These are phyloP conservation scores for Calonectria hongkongensis DNA, from an alignment of 2,329 filamentous ascomycete species.

Conservation along the genomic window DNA sequence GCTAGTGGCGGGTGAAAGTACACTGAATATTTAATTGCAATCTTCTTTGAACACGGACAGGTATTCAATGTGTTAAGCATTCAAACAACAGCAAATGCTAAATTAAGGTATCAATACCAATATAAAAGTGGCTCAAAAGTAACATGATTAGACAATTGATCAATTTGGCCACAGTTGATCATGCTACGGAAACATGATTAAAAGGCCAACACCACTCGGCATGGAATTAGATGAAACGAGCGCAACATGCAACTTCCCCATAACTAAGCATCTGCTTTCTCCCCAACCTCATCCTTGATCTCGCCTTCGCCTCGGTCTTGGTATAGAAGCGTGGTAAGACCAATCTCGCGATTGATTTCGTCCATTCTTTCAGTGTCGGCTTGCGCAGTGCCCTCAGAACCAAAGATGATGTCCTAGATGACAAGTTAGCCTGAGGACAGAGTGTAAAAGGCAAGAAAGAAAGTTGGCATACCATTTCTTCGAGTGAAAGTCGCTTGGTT, in stretches of 20 bases:
- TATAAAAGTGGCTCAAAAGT: not conserved
- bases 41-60: not conserved
- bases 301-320: constrained; percentile 12
- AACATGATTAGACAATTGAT: not conserved
- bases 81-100: not conserved
- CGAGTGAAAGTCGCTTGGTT: constrained; percentile 77
- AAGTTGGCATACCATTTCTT: constrained; percentile 73
- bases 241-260: too few relatives aligned
- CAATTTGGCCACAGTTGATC: not conserved
- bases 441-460: accelerated
- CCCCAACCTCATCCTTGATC: constrained; percentile 4
- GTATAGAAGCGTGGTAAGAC: constrained; percentile 62
- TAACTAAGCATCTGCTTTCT: constrained; percentile 15
- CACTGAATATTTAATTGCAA: not conserved
- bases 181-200: not conserved
- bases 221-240: not conserved
- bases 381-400: constrained; percentile 78
- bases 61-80: not conserved
- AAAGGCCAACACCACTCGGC: not conserved
- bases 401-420: constrained; percentile 77
- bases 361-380: constrained; percentile 82
- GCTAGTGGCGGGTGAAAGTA: not conserved
- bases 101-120: too few relatives aligned
- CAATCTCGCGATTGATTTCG: constrained; percentile 83
- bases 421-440: not conserved